Evolutionary conservation across 169 alveolate species (phyloP).

Genomic region (Eimeria acervulina): DNA sequence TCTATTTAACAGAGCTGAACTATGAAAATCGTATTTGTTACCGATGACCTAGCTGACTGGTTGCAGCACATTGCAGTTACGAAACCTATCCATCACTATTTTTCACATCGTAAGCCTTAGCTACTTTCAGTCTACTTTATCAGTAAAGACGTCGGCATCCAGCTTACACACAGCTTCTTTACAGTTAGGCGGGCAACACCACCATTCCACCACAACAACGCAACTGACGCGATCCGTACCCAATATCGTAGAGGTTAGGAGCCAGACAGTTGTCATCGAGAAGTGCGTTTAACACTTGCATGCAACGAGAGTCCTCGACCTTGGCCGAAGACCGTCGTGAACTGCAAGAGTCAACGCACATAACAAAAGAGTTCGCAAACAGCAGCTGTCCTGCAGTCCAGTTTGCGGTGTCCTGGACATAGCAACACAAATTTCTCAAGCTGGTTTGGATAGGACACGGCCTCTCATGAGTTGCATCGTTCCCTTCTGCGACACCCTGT

Average conservation of each 20-base stretch:
- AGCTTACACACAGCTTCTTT: not conserved
- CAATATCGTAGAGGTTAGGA: not conserved
- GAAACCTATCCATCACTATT: not conserved
- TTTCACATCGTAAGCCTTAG: not conserved
- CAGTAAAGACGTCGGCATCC: not conserved
- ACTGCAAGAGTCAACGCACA: too few relatives aligned
- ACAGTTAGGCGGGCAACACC: not conserved
- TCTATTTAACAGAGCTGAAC: not conserved
- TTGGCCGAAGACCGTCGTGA: too few relatives aligned
- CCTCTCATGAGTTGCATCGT: too few relatives aligned
- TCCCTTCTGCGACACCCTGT: too few relatives aligned
- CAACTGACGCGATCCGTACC: not conserved
- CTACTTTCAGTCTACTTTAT: not conserved
- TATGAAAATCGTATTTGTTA: not conserved
- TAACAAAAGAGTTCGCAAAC: too few relatives aligned
- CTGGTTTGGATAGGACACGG: too few relatives aligned
- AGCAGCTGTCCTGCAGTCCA: too few relatives aligned
- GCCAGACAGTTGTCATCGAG: not conserved
- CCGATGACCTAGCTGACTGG: not conserved
- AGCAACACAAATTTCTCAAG: too few relatives aligned
- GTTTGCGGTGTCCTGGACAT: too few relatives aligned
- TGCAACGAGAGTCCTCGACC: too few relatives aligned
- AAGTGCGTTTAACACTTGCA: not conserved
- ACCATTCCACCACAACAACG: not conserved
- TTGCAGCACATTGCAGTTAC: not conserved